Percentiles rank a stretch among this genome's conserved stretches.
These are phyloP conservation scores for Apostasia ramifera DNA, from an alignment of 106 monocot genomes.

Conservation along the genomic window DNA sequence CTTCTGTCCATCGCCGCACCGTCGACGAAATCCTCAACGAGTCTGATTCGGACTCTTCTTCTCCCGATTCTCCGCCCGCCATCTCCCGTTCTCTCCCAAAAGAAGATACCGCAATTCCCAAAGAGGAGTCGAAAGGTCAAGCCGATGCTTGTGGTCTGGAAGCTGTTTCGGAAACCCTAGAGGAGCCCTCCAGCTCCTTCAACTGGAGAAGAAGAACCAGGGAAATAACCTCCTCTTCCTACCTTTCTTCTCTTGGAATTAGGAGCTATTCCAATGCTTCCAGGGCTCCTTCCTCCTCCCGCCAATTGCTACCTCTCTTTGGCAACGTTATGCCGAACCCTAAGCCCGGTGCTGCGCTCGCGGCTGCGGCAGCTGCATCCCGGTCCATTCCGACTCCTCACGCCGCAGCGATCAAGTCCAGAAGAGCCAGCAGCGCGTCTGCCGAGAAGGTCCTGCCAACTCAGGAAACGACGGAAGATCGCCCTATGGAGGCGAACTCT, in stretches of 20 bases:
- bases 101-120: background rate
- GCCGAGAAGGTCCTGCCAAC: constrained; percentile 10
- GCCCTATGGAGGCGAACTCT: background rate
- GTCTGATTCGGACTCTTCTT: constrained; percentile 16
- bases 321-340: constrained; percentile 50
- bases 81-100: background rate
- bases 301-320: constrained; percentile 45
- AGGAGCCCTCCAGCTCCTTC: constrained; percentile 6
- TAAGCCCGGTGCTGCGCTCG: constrained; percentile 83
- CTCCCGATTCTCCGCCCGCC: constrained; percentile 2
- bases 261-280: constrained; percentile 6
- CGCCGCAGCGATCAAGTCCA: constrained; percentile 65
- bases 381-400: constrained; percentile 65
- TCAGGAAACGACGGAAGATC: constrained; percentile 5
- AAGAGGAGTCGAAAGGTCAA: background rate
- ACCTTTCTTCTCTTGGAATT: constrained; percentile 32
- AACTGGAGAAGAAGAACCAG: constrained; percentile 21
- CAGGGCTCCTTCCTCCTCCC: constrained; percentile 9
- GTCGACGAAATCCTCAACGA: constrained; percentile 85
- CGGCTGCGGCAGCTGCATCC: constrained; percentile 85
- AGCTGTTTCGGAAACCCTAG: constrained; percentile 13
- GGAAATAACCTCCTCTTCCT: constrained; percentile 16
- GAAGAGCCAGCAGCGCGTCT: constrained; percentile 24
- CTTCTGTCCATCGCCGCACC: constrained; percentile 53
- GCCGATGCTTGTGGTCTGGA: background rate